Evolutionary conservation across 1,284 basidiomycete genomes (phyloP).

Genomic region (Microbotryum silenes-acaulis): DNA sequence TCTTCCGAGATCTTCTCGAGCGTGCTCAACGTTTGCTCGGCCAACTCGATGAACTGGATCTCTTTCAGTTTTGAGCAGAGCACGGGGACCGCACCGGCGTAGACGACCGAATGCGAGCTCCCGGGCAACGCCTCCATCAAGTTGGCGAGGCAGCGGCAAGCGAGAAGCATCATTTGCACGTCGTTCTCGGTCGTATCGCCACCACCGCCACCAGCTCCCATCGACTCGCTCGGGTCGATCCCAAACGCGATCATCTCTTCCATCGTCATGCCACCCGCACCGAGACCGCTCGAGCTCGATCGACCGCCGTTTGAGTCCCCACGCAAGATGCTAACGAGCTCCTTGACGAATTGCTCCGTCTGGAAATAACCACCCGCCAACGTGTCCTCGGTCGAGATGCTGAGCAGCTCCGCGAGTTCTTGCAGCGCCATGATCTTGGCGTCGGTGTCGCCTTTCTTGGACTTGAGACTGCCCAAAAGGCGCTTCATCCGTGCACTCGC

Average conservation of each 20-base stretch:
- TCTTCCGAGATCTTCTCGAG: conserved; percentile 96
- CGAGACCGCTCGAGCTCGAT: conserved; percentile 6
- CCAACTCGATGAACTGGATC: conserved; percentile 91
- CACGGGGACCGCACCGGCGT: conserved; percentile 88
- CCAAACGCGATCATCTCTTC: conserved; percentile 46
- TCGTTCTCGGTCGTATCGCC: conserved; percentile 42
- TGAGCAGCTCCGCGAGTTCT: conserved; percentile 87
- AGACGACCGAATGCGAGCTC: conserved; percentile 85
- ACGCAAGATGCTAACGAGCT: conserved; percentile 83
- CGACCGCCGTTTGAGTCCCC: conserved; percentile 49
- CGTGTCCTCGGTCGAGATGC: conserved; percentile 95
- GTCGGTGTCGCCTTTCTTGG: conserved; percentile 50
- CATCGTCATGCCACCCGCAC: conserved; percentile 37
- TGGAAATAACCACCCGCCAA: conserved; percentile 82
- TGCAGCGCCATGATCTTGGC: conserved; percentile 82
- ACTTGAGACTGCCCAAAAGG: conserved; percentile 70
- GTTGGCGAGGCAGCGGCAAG: conserved; percentile 89
- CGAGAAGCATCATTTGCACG: conserved; percentile 62
- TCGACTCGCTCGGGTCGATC: conserved; percentile 33
- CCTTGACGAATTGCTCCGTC: conserved; percentile 82
- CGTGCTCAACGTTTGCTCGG: conserved; percentile 90
- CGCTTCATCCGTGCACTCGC: conserved; percentile 78
- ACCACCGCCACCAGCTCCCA: conserved; percentile 34
- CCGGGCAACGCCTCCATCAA: conserved; percentile 94
- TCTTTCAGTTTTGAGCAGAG: conserved; percentile 90